Conservation (phyloP, 768 basidiomycete genomes). For the Udeniomyces megalosporus region DNA sequence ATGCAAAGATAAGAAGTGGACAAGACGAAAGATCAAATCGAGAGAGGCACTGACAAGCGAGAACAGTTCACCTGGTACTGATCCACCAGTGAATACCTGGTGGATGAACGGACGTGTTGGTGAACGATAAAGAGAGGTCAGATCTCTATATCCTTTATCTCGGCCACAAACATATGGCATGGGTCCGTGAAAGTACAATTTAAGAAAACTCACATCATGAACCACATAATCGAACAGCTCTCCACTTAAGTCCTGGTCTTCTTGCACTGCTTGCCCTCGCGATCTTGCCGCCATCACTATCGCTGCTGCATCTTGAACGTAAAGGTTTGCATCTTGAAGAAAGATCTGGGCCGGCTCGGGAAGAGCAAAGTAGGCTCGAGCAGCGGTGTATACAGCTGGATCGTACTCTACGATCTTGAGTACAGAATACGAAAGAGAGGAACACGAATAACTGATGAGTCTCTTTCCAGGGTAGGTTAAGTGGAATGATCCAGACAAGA, state of each 20-base stretch:
- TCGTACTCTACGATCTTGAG: conserved; percentile 49
- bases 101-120: too few relatives aligned
- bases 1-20: neutral
- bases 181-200: neutral
- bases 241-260: conserved; percentile 35
- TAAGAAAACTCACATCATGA: conserved; percentile 47
- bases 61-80: conserved; percentile 72
- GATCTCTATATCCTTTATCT: too few relatives aligned
- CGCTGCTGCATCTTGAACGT: conserved; percentile 39
- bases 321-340: conserved; percentile 58
- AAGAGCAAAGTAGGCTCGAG: conserved; percentile 63
- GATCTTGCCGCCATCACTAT: too few relatives aligned
- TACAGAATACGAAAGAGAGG: neutral
- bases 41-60: conserved; percentile 31
- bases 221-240: conserved; percentile 37
- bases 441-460: neutral
- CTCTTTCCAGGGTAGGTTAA: neutral
- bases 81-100: conserved; percentile 49
- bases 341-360: conserved; percentile 46
- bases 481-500: neutral
- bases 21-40: neutral
- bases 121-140: conserved; percentile 33
- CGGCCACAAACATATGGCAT: neutral
- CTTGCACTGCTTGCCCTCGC: too few relatives aligned
- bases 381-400: conserved; percentile 71